Conservation (phyloP, 768 basidiomycete species). For the Hygrocybe punicea region DNA sequence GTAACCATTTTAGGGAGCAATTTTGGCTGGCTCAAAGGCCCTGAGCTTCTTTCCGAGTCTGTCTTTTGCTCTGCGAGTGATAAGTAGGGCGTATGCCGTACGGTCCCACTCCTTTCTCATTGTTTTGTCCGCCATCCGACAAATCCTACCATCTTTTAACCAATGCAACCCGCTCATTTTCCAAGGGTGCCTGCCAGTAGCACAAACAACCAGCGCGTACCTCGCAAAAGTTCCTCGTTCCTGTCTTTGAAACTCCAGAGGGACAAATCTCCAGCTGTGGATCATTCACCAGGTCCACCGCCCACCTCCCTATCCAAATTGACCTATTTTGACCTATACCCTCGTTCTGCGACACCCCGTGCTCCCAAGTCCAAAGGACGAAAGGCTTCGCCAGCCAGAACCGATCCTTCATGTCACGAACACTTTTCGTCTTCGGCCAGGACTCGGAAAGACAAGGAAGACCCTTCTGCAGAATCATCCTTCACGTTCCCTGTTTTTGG, state of each 20-base stretch:
- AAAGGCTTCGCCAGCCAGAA: slow-evolving; percentile 25
- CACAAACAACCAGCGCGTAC: slow-evolving; percentile 37
- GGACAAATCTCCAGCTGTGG: slow-evolving; percentile 32
- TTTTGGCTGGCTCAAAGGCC: too few species aligned
- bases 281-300: slow-evolving; percentile 23
- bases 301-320: slow-evolving; percentile 30
- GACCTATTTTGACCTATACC: slow-evolving; percentile 49
- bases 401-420: slow-evolving; percentile 12
- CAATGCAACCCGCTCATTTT: too few species aligned
- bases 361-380: slow-evolving; percentile 31
- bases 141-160: background rate
- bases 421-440: background rate
- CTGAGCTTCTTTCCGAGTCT: too few species aligned
- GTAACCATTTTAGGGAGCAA: too few species aligned
- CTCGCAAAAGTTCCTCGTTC: slow-evolving; percentile 56
- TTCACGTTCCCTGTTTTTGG: slow-evolving; percentile 45
- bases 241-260: slow-evolving; percentile 54
- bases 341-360: slow-evolving; percentile 36
- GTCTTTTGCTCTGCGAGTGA: too few species aligned
- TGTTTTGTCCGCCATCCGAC: background rate
- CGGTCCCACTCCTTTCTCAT: background rate
- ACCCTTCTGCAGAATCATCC: slow-evolving; percentile 26
- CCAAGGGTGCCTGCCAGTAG: background rate
- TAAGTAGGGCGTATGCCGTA: too few species aligned
- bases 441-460: slow-evolving; percentile 1